These are phyloP conservation scores for Parathielavia appendiculata DNA, from an alignment of 495 filamentous ascomycete genomes.

Conservation along the genomic window DNA sequence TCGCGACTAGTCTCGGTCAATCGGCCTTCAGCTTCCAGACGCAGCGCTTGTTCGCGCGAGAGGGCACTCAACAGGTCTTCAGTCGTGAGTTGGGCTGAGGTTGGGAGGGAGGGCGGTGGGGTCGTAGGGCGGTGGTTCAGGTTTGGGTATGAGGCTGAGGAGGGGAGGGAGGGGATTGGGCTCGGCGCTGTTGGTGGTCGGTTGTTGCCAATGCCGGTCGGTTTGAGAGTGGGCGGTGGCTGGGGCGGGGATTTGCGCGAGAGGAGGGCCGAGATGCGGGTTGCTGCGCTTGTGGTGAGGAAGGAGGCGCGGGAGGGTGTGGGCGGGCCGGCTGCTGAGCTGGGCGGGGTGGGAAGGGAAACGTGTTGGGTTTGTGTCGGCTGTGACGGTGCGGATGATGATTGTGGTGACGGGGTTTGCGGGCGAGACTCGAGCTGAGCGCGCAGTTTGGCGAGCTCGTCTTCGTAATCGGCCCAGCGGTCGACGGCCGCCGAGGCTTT, in stretches of 20 bases:
- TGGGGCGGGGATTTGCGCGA: constrained; percentile 47
- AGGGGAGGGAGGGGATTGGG: constrained; percentile 11
- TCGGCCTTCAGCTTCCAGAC: constrained; percentile 68
- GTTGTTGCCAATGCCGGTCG: constrained; percentile 1
- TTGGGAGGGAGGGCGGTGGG: not conserved
- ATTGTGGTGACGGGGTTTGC: constrained; percentile 8
- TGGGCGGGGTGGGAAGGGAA: constrained; percentile 18
- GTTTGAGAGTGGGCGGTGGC: constrained; percentile 4
- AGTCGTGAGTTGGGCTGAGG: constrained; percentile 24
- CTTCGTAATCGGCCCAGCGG: constrained; percentile 92
- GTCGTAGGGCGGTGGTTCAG: not conserved
- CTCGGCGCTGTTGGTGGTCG: constrained; percentile 3
- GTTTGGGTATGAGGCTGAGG: not conserved
- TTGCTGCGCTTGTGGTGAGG: constrained; percentile 39
- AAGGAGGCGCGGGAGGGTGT: constrained; percentile 37
- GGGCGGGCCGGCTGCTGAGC: constrained; percentile 18
- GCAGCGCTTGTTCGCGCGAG: constrained; percentile 62
- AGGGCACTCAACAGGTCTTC: constrained; percentile 66
- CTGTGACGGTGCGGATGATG: not conserved
- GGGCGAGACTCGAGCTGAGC: constrained; percentile 32
- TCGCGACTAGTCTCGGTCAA: constrained; percentile 68
- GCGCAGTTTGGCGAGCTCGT: constrained; percentile 68
- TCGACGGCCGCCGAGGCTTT: constrained; percentile 73
- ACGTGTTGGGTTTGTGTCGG: constrained; percentile 16
- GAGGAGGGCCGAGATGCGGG: constrained; percentile 62